A percentile compares a stretch with the other conserved stretches of the same genome.
These are phyloP conservation scores for Kwoniella dejecticola DNA, from an alignment of 768 basidiomycete species.

Conservation along the genomic window DNA sequence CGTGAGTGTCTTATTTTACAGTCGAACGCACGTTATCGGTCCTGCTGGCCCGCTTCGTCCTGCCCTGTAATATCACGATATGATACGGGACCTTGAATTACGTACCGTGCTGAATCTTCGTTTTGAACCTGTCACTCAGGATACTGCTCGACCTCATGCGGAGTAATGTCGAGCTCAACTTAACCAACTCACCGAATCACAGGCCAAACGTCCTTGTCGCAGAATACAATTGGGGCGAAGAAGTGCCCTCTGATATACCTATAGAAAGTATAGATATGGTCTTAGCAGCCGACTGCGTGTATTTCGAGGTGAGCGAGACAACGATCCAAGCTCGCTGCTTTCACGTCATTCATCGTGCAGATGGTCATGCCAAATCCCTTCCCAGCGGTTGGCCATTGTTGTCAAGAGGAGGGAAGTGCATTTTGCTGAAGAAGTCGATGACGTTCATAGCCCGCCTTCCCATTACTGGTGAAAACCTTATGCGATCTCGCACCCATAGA, in stretches of 20 bases:
- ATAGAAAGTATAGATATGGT: slow-evolving; percentile 65
- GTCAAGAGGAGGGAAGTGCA: too few species aligned
- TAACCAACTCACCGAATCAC: slow-evolving; percentile 29
- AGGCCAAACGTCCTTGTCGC: slow-evolving; percentile 60
- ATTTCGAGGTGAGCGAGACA: slow-evolving; percentile 65
- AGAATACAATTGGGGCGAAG: slow-evolving; percentile 82
- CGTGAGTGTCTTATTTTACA: slow-evolving; percentile 68
- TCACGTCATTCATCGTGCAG: background rate
- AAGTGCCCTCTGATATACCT: slow-evolving; percentile 60
- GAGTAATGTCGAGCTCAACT: slow-evolving; percentile 70
- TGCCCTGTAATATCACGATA: background rate
- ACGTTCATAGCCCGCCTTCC: slow-evolving; percentile 69
- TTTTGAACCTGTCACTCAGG: slow-evolving; percentile 57
- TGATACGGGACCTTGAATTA: too few species aligned
- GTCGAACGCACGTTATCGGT: background rate
- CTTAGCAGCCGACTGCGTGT: slow-evolving; percentile 91
- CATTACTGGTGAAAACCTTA: slow-evolving; percentile 78
- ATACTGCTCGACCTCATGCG: slow-evolving; percentile 77
- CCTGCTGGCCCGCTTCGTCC: background rate
- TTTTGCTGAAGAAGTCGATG: too few species aligned
- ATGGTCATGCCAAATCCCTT: too few species aligned
- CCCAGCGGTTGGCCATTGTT: too few species aligned
- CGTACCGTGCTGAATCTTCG: too few species aligned
- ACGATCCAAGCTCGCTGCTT: background rate
- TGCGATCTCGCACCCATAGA: slow-evolving; percentile 61